Evolutionary conservation across 2,329 filamentous ascomycete genomes (phyloP), one percentile per base, ranked within the genome.

Genomic region (Epicoccum sorghinum): DNA sequence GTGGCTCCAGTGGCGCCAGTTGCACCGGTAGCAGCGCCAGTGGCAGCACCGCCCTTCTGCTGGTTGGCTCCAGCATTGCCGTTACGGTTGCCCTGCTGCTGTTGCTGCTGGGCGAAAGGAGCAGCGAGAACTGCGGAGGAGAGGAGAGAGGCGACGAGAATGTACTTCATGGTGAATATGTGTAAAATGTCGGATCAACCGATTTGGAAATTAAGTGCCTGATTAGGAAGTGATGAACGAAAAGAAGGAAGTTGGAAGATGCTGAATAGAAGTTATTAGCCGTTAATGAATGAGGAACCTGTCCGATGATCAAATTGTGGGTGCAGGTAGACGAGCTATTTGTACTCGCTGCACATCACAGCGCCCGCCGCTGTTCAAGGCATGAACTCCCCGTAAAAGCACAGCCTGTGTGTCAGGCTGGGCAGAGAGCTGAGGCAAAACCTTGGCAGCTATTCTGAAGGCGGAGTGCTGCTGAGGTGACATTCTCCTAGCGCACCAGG

Each of bases 121-220:
- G 65, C 70, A 55, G 69, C 70, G 43, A 72, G 59, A 35, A 52
- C 69, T 33, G 69, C 68, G 23, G 68, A 70, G 36, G 64, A 62
- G 47, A 72, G 67, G 39, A 73, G 65, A 44, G 70, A 69, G 51
- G 66, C 61, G 59, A 73, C 58, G 52, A 72, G 58, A 60, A 71
- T 66, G 64, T 71, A 72, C 68, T 72, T 72, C 70, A 73, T 73
- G 22, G 45, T 72, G 66, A 62, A 52, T 54, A 9, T 29, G 13
- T 33, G 48, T 55, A 37, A 45, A 54, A 38, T 49, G 24, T 61
- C 48, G 57, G 49, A 63, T 65, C 52, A 60, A 60, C 58, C 60
- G 59, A 58, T 7, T 44, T 47, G 46, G 46, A 49, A 46, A 56
- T 55, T 63, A 61, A 53, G 49, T 43, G 47, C 47, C 47, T 14